Conservation (phyloP, 2,329 filamentous ascomycete genomes). For the Calonectria fujianensis region DNA sequence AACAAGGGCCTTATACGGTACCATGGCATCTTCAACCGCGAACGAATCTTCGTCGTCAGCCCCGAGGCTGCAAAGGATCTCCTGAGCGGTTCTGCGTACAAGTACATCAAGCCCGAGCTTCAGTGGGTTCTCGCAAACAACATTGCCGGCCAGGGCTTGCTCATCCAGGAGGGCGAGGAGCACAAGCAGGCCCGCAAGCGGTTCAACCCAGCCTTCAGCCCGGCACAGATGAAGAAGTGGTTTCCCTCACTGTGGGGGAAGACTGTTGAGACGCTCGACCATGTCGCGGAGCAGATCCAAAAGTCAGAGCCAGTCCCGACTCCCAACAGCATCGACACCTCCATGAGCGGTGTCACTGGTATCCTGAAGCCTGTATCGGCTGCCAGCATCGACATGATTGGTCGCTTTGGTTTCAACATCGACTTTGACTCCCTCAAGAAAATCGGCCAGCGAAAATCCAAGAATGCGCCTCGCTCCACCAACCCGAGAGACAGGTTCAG, state of each 20-base stretch:
- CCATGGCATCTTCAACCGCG: slow-evolving; percentile 6
- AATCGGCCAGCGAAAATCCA: background rate
- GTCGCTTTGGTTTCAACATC: slow-evolving; percentile 4
- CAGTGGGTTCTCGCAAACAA: slow-evolving; percentile 13
- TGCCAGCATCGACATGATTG: slow-evolving; percentile 12
- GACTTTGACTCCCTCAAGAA: slow-evolving; percentile 1
- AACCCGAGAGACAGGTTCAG: slow-evolving; percentile 1
- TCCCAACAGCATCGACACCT: background rate
- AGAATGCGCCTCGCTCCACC: background rate
- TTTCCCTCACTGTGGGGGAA: slow-evolving; percentile 4
- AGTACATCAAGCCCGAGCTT: slow-evolving; percentile 11
- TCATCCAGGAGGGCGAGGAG: slow-evolving; percentile 35
- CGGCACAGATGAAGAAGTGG: slow-evolving; percentile 11
- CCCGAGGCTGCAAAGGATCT: slow-evolving; percentile 8
- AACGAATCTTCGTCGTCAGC: slow-evolving; percentile 5
- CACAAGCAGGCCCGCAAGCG: slow-evolving; percentile 37
- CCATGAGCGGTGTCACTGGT: background rate
- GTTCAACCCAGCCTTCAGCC: slow-evolving; percentile 21
- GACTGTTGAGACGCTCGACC: background rate
- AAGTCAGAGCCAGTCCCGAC: background rate
- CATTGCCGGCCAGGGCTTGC: slow-evolving; percentile 35
- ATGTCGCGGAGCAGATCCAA: slow-evolving; percentile 4
- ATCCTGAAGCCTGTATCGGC: background rate
- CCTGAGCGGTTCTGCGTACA: background rate
- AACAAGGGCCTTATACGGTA: slow-evolving; percentile 1